phyloP scores from a whole-genome alignment of 495 filamentous ascomycete species.

The Aspergillus conjunctus region DNA sequence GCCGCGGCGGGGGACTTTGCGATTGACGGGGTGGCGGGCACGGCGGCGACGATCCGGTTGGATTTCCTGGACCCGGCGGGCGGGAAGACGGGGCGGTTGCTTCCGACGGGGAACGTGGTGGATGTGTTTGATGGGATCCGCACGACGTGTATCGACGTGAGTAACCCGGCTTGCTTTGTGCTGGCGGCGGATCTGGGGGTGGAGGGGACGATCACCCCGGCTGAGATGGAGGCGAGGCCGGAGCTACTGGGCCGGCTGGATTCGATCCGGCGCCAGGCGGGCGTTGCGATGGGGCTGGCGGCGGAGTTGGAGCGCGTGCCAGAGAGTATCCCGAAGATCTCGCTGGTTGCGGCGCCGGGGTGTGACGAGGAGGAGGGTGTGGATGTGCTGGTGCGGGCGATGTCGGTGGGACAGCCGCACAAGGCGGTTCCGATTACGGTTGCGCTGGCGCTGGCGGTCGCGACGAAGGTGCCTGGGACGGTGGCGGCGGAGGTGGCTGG shows the following conservation, averaged over 20 bases:
- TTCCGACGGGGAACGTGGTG: constrained; percentile 63
- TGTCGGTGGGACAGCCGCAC: constrained; percentile 61
- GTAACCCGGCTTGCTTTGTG: constrained; percentile 69
- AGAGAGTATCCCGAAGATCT: constrained; percentile 67
- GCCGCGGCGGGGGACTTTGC: constrained; percentile 55
- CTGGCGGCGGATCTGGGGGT: constrained; percentile 54
- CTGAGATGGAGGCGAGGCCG: constrained; percentile 51
- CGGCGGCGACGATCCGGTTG: constrained; percentile 56
- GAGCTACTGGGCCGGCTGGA: constrained; percentile 57
- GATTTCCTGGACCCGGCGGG: constrained; percentile 69
- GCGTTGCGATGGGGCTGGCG: constrained; percentile 64
- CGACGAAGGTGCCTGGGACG: constrained; percentile 41
- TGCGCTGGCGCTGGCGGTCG: constrained; percentile 62
- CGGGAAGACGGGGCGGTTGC: constrained; percentile 63
- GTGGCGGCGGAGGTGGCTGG: constrained; percentile 39
- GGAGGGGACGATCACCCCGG: constrained; percentile 51
- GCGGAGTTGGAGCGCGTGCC: constrained; percentile 44
- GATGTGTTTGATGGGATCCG: constrained; percentile 56
- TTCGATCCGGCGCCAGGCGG: constrained; percentile 60
- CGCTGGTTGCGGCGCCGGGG: constrained; percentile 53
- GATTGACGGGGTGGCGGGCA: constrained; percentile 70
- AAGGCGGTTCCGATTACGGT: constrained; percentile 64
- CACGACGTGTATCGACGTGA: constrained; percentile 64
- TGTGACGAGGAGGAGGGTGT: constrained; percentile 27
- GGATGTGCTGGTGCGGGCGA: constrained; percentile 50